These are phyloP conservation scores for Oryza glaberrima DNA, from an alignment of 176 grass and related monocot genomes.

Conservation along the genomic window DNA sequence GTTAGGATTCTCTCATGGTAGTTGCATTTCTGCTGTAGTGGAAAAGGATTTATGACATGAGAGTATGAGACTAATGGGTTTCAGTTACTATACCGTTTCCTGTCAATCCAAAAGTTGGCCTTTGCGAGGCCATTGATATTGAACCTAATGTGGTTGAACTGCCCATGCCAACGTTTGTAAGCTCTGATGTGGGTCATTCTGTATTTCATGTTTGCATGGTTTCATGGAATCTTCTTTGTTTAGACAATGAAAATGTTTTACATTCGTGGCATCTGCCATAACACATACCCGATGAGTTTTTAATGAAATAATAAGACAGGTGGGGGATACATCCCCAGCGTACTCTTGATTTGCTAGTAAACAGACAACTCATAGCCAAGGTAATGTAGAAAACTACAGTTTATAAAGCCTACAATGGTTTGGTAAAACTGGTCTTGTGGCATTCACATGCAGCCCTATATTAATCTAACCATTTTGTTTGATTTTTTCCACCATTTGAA, in stretches of 20 bases:
- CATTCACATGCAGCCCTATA: background rate
- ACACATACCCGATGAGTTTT: too few species aligned
- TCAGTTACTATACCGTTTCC: constrained; percentile 30
- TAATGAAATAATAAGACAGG: too few species aligned
- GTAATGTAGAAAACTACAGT: too few species aligned
- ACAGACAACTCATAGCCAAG: too few species aligned
- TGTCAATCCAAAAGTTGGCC: background rate
- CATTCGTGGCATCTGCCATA: too few species aligned
- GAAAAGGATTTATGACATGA: constrained; percentile 28
- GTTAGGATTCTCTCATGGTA: constrained; percentile 26
- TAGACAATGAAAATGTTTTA: too few species aligned
- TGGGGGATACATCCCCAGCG: too few species aligned
- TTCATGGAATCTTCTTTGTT: background rate
- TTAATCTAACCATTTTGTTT: background rate
- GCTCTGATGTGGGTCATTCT: background rate
- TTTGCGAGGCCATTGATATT: constrained; percentile 9
- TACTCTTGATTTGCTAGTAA: too few species aligned
- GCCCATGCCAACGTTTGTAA: background rate
- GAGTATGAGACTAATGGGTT: background rate
- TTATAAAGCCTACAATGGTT: too few species aligned
- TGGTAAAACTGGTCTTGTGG: background rate
- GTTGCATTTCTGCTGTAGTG: constrained; percentile 14
- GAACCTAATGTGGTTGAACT: background rate
- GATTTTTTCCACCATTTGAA: background rate
- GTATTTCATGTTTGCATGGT: background rate